These are phyloP conservation scores for Amauroascus niger DNA, from an alignment of 2,329 filamentous ascomycete genomes.

Conservation along the genomic window DNA sequence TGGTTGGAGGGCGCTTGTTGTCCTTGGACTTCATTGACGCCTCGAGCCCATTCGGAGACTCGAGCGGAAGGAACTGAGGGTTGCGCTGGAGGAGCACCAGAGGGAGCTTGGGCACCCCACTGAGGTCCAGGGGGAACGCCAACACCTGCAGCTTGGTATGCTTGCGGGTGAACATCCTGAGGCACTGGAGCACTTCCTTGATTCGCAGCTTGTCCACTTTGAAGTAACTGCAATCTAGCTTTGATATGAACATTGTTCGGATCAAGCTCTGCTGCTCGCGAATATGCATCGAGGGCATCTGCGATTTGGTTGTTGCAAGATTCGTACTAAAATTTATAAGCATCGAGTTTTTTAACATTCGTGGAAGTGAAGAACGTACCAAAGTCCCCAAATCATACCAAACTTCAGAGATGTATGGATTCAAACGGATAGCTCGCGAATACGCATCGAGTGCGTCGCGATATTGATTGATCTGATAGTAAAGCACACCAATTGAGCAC, in stretches of 20 bases:
- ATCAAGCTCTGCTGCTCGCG: conserved; percentile 87
- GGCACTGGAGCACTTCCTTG: conserved; percentile 62
- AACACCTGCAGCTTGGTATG: conserved; percentile 75
- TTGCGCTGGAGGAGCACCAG: conserved; percentile 40
- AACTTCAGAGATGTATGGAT: conserved; percentile 96
- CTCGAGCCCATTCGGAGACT: conserved; percentile 51
- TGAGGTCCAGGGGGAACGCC: conserved; percentile 77
- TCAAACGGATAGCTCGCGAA: conserved; percentile 88
- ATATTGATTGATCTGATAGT: conserved; percentile 99
- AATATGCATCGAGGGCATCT: conserved; percentile 91
- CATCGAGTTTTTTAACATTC: conserved; percentile 23
- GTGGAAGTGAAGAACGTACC: conserved; percentile 48
- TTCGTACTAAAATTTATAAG: conserved; percentile 58
- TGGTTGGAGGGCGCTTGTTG: conserved; percentile 55
- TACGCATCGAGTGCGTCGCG: conserved; percentile 95
- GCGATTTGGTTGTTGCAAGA: conserved; percentile 98
- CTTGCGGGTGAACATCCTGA: conserved; percentile 90
- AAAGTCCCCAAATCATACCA: conserved; percentile 97
- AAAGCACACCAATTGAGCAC: conserved; percentile 97
- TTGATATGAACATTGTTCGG: conserved; percentile 93
- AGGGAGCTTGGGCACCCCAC: conserved; percentile 66
- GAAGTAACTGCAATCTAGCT: conserved; percentile 77
- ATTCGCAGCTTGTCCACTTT: conserved; percentile 66
- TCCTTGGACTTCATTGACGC: conserved; percentile 58
- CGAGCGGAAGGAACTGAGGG: conserved; percentile 57